A percentile compares a stretch with the other conserved stretches of the same genome.
These are phyloP conservation scores for Sparassis latifolia DNA, from an alignment of 1,284 basidiomycete genomes.

Conservation along the genomic window DNA sequence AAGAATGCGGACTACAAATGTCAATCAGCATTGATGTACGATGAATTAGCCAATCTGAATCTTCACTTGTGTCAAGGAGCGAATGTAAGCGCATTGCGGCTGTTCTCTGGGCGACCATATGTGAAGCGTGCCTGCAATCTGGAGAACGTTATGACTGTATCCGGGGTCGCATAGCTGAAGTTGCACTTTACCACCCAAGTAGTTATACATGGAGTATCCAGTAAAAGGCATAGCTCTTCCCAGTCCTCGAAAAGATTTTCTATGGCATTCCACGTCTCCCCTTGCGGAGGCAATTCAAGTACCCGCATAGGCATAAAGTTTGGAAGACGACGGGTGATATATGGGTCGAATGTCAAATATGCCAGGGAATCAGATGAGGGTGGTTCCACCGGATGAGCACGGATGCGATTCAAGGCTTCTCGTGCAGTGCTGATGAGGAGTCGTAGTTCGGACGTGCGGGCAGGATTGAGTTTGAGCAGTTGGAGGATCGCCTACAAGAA, in stretches of 20 bases:
- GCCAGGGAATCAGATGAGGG: slow-evolving; percentile 43
- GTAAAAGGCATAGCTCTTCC: slow-evolving; percentile 45
- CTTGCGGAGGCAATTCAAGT: slow-evolving; percentile 43
- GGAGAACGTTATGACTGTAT: too few species aligned
- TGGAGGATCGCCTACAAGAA: slow-evolving; percentile 38
- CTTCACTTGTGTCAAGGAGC: slow-evolving; percentile 53
- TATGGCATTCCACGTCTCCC: slow-evolving; percentile 48
- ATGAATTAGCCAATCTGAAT: background rate
- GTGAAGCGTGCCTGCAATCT: slow-evolving; percentile 48
- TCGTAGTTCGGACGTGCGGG: slow-evolving; percentile 29
- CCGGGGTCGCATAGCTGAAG: too few species aligned
- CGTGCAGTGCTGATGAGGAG: slow-evolving; percentile 34
- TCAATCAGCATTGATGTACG: background rate
- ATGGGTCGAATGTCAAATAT: slow-evolving; percentile 58
- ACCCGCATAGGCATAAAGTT: slow-evolving; percentile 70
- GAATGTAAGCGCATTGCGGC: slow-evolving; percentile 45
- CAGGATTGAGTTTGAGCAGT: slow-evolving; percentile 39
- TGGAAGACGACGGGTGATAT: slow-evolving; percentile 62
- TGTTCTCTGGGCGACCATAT: slow-evolving; percentile 37
- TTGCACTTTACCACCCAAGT: slow-evolving; percentile 52
- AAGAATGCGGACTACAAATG: slow-evolving; percentile 48
- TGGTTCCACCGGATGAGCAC: slow-evolving; percentile 28
- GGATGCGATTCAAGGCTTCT: slow-evolving; percentile 36
- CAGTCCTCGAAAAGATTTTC: slow-evolving; percentile 48
- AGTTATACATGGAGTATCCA: slow-evolving; percentile 36